Evolutionary conservation across 495 filamentous ascomycete species (phyloP).

Genomic region (Aspergillus nidulans): DNA sequence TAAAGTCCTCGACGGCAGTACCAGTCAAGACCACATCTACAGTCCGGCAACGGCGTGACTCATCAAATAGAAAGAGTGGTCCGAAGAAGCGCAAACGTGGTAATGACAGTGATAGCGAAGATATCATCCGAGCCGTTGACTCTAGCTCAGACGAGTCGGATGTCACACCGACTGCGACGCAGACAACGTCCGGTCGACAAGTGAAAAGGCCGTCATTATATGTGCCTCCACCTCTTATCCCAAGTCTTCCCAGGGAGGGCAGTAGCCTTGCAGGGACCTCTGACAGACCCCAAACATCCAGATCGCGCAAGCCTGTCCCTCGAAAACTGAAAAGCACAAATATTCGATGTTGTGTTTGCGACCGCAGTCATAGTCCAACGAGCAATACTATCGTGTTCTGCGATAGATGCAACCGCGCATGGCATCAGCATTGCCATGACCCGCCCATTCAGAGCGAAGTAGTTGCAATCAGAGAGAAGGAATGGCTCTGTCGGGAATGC

Average conservation of each 20-base stretch:
- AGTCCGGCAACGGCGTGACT: slow-evolving; percentile 12
- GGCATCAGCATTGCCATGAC: slow-evolving; percentile 90
- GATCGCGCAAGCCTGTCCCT: slow-evolving; percentile 41
- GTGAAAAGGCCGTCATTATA: slow-evolving; percentile 69
- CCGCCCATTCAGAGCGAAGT: slow-evolving; percentile 71
- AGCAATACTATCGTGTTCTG: slow-evolving; percentile 93
- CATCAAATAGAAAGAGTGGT: slow-evolving; percentile 14
- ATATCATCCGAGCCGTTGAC: slow-evolving; percentile 42
- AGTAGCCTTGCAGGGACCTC: slow-evolving; percentile 33
- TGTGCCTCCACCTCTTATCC: slow-evolving; percentile 53
- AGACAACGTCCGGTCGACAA: slow-evolving; percentile 79
- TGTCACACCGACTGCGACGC: slow-evolving; percentile 53
- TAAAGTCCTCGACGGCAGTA: slow-evolving; percentile 1
- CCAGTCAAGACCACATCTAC: slow-evolving; percentile 8
- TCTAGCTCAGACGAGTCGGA: slow-evolving; percentile 46
- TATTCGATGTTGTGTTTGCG: slow-evolving; percentile 70
- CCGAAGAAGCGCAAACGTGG: slow-evolving; percentile 47
- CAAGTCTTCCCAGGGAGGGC: slow-evolving; percentile 20
- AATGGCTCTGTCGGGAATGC: slow-evolving; percentile 79
- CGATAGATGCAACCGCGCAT: slow-evolving; percentile 81
- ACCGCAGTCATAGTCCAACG: slow-evolving; percentile 66
- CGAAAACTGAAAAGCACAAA: slow-evolving; percentile 41
- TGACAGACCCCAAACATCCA: slow-evolving; percentile 30
- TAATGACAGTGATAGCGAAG: slow-evolving; percentile 36
- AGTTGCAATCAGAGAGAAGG: slow-evolving; percentile 58